Base-by-base conservation (phyloP, 1,284 basidiomycete genomes). In the Moniliophthora roreri region DNA sequence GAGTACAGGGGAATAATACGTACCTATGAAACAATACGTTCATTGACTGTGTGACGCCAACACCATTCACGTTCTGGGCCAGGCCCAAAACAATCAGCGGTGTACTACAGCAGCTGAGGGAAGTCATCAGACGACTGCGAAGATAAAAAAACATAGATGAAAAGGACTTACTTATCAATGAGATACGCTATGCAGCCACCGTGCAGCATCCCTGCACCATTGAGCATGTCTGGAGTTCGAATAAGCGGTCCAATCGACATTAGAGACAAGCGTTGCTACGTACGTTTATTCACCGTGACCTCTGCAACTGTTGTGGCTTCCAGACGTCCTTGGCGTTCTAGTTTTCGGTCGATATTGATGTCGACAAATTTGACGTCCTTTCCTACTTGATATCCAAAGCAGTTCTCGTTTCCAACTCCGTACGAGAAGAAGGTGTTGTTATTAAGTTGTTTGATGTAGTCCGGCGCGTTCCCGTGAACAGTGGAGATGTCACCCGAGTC, bases 131-230 rank as follows among this genome's bases (percentile, higher is more conserved):
- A 24, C n/a, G 37, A 11, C 55, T 13, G 24, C 4, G 41, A 36
- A 39, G 18, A 28, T 15, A n/a, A 4, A 16, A 6, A 37, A 21
- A 46, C 42, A 35, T 50, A n/a, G 36, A n/a, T 37, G 35, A 44
- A 44, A 39, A 11, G 15, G 26, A 66, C 78, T 51, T 57, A 84
- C 84, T 85, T 87, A 69, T 89, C 87, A 50, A 88, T 80, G 52
- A 89, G 69, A 65, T 87, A 88, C 45, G 84, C 82, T 36, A 88
- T 64, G 51, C 84, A 86, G 39, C 83, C 86, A 13, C 87, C 86
- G 57, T 89, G 86, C 24, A 87, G 72, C 77, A 85, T 84, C 1
- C 83, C 82, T 28, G 84, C 83, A 13, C 86, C 86, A 59, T 89
- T 88, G 24, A 87, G 70, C 84, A 87, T 87, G 55, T 78, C 85